Evolutionary conservation across 1,284 basidiomycete genomes (phyloP), one percentile per base, ranked within the genome.

Genomic region (Vanrija humicola): DNA sequence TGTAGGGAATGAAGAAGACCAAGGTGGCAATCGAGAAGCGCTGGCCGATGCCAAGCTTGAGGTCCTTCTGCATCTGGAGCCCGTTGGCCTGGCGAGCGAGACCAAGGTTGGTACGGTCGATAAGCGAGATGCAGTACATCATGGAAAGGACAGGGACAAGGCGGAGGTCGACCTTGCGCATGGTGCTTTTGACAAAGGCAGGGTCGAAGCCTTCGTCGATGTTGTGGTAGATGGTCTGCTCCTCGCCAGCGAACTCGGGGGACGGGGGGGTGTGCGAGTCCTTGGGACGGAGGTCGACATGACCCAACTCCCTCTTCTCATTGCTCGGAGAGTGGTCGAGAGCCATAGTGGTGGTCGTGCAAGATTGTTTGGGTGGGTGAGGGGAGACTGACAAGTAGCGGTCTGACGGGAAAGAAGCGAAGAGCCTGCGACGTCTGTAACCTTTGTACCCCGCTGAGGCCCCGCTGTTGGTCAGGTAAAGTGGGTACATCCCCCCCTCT

Each of bases 11-110:
- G 57, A 74, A 76, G 64, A 76, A 74, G 6, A 73, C 57, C 25
- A 75, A 55, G 3, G 69, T 65, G 51, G 71, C 66, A 49, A 76
- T 68, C 43, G 70, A 69, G 61, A 75, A 76, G 29, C 74, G 66
- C 42, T 74, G 65, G 23, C 73, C 76, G 21, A 68, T 53, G 9
- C 63, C 26, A 48, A 64, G 42, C 42, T 58, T 34, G 2, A 74
- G 56, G 6, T 63, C 65, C 8, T 42, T 43, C 26, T 61, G 64
- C 66, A 73, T 74, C 15, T 42, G 12, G 16, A 39, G 26, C 5
- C 52, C 19, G 54, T 59, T 59, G 21, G 51, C 58, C 14, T 43
- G 42, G 23, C 58, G 58, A 0, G 54, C 58, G 26, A 50, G 43
- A 14, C 48, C 44, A 67, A 73, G 40, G 65, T 66, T 42, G 67